Evolutionary conservation across 768 basidiomycete species (phyloP), one percentile per base, ranked within the genome.

Genomic region (Trametes cubensis): DNA sequence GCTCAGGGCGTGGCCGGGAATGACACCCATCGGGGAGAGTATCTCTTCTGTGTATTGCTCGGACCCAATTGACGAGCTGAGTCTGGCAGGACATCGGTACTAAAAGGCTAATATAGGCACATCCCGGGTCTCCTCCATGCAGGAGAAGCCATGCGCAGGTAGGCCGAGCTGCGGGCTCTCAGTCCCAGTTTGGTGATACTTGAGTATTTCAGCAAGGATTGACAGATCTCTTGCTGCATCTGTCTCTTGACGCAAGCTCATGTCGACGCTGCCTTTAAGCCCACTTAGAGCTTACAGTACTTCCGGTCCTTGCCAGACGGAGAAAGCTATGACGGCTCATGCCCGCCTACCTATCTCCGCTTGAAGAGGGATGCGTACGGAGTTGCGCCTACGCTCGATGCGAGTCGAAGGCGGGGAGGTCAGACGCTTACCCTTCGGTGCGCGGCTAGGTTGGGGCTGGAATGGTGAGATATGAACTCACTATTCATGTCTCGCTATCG

Each of bases 71-170:
- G 25, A 6, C 6, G 47, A 34, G 21, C 15, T 23, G 51, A 23
- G 14, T 10, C 18, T 49, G 46, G 28, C 21, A 20, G 38, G 20
- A 17, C 28, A 15, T 34, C 13, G n/a, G 21, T 28, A 59, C 61
- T 57, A 62, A 62, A 62, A 51, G 55, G 61, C 44, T 57, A 57
- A 57, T 52, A 62, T 62, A 62, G 55, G 61, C 61, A 56, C 55
- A 62, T 47, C 21, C 61, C 61, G 61, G 55, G 41, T n/a, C 7
- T 17, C 50, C 55, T 49, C 42, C 1, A 25, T 49, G 38, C n/a
- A 39, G 23, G 20, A 20, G 8, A 46, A 57, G 48, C 26, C 13
- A 52, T 42, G 41, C 55, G 61, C 39, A 23, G 17, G 46, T 21
- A 57, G 28, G 55, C 55, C 39, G 30, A 42, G 34, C 45, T n/a